Evolutionary conservation across 306 rosid genomes (phyloP), one percentile per base, ranked within the genome.

Genomic region (Luffa acutangula): DNA sequence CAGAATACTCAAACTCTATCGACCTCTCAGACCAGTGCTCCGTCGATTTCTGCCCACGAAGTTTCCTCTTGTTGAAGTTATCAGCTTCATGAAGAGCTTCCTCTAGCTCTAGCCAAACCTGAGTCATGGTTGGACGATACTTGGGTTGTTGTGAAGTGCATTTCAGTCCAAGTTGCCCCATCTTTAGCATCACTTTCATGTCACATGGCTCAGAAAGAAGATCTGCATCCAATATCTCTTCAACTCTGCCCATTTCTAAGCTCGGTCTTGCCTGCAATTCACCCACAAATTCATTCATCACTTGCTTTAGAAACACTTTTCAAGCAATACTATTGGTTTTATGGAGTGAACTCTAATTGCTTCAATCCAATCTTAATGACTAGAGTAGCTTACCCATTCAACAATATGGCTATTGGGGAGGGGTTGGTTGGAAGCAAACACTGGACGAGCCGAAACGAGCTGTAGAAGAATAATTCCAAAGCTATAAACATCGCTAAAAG

Each of bases 391-490:
- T 82, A 92, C 96, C 98, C 97, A 92, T 13, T 90, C 89, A 54
- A 87, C 80, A 51, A 94, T 84, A 75, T 93, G 94, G 34, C 84
- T 80, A 42, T 59, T 79, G 6, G 87, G 82, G n/a, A 72, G 81
- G 37, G 76, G 63, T 56, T 53, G 78, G 17, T 84, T 71, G 2
- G 76, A 3, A 78, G 86, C 88, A 51, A 93, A 87, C 0, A 85
- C 93, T 37, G 93, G 98, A 75, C 92, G 85, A 52, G 92, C 92
- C 6, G 93, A 82, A 60, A 92, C 63, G 69, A 94, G 98, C 78
- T 94, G 97, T 59, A 94, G 71, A 46, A 90, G 93, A 49, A 94
- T 92, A 78, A 94, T 80, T 52, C 97, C 98, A 52, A 94, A 92
- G 87, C 96, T 90, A 54, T 85, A 94, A 33, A 94, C 96, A 41